Evolutionary conservation across 2,329 filamentous ascomycete genomes (phyloP).

Genomic region (Akanthomyces lecanii): DNA sequence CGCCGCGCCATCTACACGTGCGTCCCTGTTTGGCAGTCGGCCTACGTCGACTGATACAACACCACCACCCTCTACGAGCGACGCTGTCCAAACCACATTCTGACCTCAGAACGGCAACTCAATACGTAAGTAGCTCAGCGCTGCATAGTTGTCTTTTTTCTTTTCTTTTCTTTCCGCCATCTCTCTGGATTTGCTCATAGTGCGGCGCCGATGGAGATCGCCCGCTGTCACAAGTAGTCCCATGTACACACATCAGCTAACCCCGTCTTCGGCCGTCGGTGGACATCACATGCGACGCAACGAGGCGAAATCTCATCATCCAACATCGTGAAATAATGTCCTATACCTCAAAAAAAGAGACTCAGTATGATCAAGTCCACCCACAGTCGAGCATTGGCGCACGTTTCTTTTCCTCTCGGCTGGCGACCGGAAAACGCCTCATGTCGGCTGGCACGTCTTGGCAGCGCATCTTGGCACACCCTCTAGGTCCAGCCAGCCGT

Average conservation of each 20-base stretch:
- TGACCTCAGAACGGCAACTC: neutral
- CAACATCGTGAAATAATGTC: neutral
- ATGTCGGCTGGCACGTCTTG: neutral
- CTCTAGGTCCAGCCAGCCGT: neutral
- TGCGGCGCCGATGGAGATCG: no score
- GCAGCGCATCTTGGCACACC: constrained; percentile 3
- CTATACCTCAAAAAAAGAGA: neutral
- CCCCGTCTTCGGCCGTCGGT: neutral
- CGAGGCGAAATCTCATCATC: neutral
- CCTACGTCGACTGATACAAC: neutral
- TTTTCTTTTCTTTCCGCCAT: no score
- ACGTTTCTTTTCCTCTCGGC: neutral
- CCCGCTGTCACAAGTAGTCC: no score
- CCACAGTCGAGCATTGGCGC: neutral
- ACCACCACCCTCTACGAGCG: neutral
- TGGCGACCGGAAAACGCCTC: neutral
- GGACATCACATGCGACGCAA: neutral
- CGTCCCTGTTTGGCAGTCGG: constrained; percentile 8
- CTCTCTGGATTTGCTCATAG: no score
- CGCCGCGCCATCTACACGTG: neutral
- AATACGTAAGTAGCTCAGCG: neutral
- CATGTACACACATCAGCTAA: no score
- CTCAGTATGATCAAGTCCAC: neutral
- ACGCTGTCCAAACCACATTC: neutral
- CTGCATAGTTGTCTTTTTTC: neutral